Conservation (phyloP, 2,329 filamentous ascomycete genomes). For the Chaetomium sp. region DNA sequence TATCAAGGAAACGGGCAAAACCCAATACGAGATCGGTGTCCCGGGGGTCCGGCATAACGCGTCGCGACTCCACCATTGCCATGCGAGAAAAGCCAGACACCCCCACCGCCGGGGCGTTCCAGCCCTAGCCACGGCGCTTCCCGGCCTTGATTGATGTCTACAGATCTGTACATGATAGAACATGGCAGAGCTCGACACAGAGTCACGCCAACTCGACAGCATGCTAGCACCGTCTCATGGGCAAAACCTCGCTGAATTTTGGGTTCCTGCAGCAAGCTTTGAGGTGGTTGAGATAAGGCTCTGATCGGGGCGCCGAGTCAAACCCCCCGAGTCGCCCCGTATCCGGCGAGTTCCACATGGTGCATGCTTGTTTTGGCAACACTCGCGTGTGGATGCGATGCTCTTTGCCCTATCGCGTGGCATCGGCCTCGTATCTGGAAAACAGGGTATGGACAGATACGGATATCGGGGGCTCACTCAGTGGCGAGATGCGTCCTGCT, state of each 20-base stretch:
- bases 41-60: constrained; percentile 19
- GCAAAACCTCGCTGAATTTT: not conserved
- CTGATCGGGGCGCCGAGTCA: constrained; percentile 7
- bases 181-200: not conserved
- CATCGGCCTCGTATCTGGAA: constrained; percentile 9
- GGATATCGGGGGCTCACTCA: not conserved
- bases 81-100: constrained; percentile 15
- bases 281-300: not conserved
- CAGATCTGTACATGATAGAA: not conserved
- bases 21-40: constrained; percentile 15
- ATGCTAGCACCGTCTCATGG: not conserved
- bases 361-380: constrained; percentile 1
- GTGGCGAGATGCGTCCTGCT: not conserved
- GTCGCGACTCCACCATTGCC: constrained; percentile 20
- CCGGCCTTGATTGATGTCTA: not conserved
- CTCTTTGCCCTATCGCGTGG: not conserved
- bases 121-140: constrained; percentile 7
- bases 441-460: not conserved
- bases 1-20: constrained; percentile 4
- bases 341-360: not conserved
- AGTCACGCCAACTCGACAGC: not conserved
- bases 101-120: constrained; percentile 15
- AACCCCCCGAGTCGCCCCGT: not conserved
- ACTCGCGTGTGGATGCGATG: not conserved
- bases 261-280: not conserved